These are phyloP conservation scores for Edaphochlamys debaryana DNA, from an alignment of 139 green algal species.

Conservation along the genomic window DNA sequence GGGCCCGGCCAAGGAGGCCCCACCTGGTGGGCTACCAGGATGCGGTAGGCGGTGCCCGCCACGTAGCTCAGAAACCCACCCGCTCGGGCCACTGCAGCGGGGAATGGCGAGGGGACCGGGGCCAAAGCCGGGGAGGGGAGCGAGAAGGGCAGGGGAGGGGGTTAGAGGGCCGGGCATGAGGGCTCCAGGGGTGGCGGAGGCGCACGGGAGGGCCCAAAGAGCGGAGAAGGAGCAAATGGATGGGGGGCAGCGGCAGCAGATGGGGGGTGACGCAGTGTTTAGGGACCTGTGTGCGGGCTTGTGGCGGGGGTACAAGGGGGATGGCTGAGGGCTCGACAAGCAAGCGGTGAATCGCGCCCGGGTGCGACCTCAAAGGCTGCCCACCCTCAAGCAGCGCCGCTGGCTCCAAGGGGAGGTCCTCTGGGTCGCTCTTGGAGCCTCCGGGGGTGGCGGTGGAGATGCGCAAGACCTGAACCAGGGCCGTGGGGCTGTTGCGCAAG, in stretches of 20 bases:
- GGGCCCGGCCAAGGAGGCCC: too few species aligned
- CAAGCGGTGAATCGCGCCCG: not conserved
- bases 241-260: too few species aligned
- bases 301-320: too few species aligned
- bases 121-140: not conserved
- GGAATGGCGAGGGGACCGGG: too few species aligned
- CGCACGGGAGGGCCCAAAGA: too few species aligned
- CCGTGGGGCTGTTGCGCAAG: not conserved
- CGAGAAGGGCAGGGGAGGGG: not conserved
- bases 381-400: constrained; percentile 13
- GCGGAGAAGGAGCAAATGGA: too few species aligned
- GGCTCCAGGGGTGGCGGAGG: too few species aligned
- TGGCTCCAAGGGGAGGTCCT: constrained; percentile 27
- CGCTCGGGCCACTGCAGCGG: constrained; percentile 54
- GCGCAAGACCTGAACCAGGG: constrained; percentile 22
- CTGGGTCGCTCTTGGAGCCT: not conserved
- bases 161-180: not conserved
- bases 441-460: constrained; percentile 18
- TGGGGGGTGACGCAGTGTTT: too few species aligned
- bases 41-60: constrained; percentile 68
- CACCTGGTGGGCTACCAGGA: constrained; percentile 60
- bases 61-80: constrained; percentile 78
- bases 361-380: not conserved
- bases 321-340: too few species aligned
- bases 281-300: too few species aligned